Conservation (phyloP, 192 early-diverging fungal genomes). For the Dissophora ornata region DNA sequence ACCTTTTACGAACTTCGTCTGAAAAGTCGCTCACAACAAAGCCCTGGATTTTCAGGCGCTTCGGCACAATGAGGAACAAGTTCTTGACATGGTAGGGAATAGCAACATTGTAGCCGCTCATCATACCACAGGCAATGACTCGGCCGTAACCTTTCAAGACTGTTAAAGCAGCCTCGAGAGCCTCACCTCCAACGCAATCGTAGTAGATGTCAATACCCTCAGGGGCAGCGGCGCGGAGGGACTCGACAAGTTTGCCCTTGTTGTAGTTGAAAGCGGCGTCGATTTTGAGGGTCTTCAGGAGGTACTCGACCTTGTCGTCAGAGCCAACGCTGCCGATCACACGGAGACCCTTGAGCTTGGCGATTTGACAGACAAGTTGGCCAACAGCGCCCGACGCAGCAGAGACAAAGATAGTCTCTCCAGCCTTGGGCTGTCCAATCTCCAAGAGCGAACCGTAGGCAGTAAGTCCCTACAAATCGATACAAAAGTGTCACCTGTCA, state of each 20-base stretch:
- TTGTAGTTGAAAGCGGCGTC: slow-evolving; percentile 97
- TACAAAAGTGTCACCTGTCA: neutral
- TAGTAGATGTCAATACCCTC: slow-evolving; percentile 84
- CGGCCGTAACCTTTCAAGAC: slow-evolving; percentile 19
- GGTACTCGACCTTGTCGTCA: slow-evolving; percentile 83
- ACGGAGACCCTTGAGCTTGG: slow-evolving; percentile 72
- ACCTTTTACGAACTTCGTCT: neutral
- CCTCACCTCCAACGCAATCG: slow-evolving; percentile 76
- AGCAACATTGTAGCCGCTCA: neutral
- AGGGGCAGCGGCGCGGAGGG: neutral
- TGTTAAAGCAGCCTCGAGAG: slow-evolving; percentile 22
- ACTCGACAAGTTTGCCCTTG: slow-evolving; percentile 5
- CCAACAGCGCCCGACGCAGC: slow-evolving; percentile 87
- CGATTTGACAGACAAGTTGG: slow-evolving; percentile 81
- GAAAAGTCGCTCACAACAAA: slow-evolving; percentile 18
- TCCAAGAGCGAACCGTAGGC: slow-evolving; percentile 58
- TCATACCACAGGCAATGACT: slow-evolving; percentile 9
- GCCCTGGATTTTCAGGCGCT: slow-evolving; percentile 8
- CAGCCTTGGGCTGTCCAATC: slow-evolving; percentile 77
- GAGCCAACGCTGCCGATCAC: slow-evolving; percentile 86
- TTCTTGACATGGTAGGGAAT: slow-evolving; percentile 3
- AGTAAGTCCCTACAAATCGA: slow-evolving; percentile 20
- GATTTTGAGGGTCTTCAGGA: slow-evolving; percentile 74
- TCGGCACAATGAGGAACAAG: slow-evolving; percentile 5
- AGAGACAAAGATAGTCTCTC: slow-evolving; percentile 86